Conservation (phyloP, 2,329 filamentous ascomycete genomes). For the Aspergillus pseudoterreus region DNA sequence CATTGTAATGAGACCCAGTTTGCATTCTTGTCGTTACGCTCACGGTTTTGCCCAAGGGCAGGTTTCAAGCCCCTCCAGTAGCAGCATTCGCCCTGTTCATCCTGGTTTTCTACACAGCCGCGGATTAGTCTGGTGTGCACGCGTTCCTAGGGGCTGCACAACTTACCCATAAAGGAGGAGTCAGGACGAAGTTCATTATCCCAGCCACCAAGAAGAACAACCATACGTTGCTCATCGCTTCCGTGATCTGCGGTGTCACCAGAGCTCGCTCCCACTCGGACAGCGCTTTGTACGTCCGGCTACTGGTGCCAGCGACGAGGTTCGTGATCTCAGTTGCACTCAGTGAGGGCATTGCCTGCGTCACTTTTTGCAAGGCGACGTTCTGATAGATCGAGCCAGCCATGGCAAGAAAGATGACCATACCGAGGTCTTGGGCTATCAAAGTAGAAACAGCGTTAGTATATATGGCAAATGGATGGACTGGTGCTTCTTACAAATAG, state of each 20-base stretch:
- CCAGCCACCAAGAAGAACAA: slow-evolving; percentile 8
- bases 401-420: slow-evolving; percentile 3
- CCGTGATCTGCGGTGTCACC: slow-evolving; percentile 5
- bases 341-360: neutral
- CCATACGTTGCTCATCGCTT: slow-evolving; percentile 7
- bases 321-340: slow-evolving; percentile 1
- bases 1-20: too few relatives aligned
- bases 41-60: too few relatives aligned
- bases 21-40: too few relatives aligned
- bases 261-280: neutral
- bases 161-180: slow-evolving; percentile 1
- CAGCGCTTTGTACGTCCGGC: slow-evolving; percentile 1
- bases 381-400: slow-evolving; percentile 4
- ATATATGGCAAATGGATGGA: neutral
- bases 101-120: too few relatives aligned
- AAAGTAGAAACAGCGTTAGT: neutral
- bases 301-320: neutral
- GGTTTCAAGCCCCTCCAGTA: too few relatives aligned
- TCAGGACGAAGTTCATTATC: slow-evolving; percentile 2
- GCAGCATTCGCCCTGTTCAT: too few relatives aligned
- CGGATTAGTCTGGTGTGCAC: too few relatives aligned
- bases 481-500: neutral
- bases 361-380: neutral
- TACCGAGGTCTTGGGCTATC: slow-evolving; percentile 4
- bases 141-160: neutral